Conservation (phyloP, 768 basidiomycete genomes). For the Sistotremastrum suecicum region DNA sequence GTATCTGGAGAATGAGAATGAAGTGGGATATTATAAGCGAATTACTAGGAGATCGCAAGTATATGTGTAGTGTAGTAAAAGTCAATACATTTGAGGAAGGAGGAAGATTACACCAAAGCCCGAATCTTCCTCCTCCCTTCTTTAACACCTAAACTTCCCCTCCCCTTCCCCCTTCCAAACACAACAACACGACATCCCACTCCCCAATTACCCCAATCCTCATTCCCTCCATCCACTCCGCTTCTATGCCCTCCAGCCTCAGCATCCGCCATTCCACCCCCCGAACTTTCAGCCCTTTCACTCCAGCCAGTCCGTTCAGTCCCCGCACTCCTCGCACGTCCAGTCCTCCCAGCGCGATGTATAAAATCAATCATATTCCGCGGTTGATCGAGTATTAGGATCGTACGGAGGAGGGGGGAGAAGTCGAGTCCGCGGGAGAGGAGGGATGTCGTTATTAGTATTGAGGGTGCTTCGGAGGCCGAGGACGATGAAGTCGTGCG, state of each 20-base stretch:
- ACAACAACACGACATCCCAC: constrained; percentile 35
- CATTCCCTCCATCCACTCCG: constrained; percentile 45
- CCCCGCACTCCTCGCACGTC: constrained; percentile 30
- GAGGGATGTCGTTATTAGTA: constrained; percentile 81
- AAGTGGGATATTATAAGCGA: no score
- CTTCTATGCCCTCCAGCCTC: constrained; percentile 70
- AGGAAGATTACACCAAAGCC: no score
- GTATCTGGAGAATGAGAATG: neutral
- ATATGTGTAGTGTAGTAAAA: no score
- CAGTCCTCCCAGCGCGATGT: constrained; percentile 79
- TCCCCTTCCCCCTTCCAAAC: constrained; percentile 56
- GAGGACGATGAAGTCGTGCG: constrained; percentile 11
- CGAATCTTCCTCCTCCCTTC: constrained; percentile 38
- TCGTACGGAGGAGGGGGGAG: constrained; percentile 56
- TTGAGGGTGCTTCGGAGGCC: constrained; percentile 31
- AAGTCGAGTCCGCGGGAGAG: constrained; percentile 89
- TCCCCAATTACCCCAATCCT: no score
- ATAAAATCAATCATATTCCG: constrained; percentile 85
- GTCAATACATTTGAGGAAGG: no score
- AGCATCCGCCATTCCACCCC: constrained; percentile 30
- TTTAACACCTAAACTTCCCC: constrained; percentile 39
- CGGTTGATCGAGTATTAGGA: constrained; percentile 81
- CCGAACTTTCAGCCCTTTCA: constrained; percentile 4
- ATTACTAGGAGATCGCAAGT: no score
- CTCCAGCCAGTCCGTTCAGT: constrained; percentile 13